phyloP scores from a whole-genome alignment of 164 flowering plant genomes.

The Chloranthus sessilifolius region DNA sequence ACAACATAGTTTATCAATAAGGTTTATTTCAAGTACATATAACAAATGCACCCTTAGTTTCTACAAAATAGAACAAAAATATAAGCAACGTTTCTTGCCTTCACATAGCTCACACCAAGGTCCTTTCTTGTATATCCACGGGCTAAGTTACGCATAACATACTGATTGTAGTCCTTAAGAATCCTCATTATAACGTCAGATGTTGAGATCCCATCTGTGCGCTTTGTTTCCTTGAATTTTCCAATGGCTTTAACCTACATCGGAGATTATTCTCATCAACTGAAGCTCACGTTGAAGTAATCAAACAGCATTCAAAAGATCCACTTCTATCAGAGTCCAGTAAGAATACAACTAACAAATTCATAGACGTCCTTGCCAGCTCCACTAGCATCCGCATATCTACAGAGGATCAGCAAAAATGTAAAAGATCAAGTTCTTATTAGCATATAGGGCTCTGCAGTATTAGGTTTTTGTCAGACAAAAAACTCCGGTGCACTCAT shows the following conservation, averaged over 20 bases:
- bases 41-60: background rate
- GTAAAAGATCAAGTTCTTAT: background rate
- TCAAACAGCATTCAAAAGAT: background rate
- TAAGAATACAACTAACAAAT: conserved; percentile 9
- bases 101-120: conserved; percentile 84
- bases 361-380: conserved; percentile 13
- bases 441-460: background rate
- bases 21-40: background rate
- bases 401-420: background rate
- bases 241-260: conserved; percentile 60
- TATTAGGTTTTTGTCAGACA: no score
- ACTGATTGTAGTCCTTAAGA: conserved; percentile 85
- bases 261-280: background rate
- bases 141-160: conserved; percentile 87
- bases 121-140: conserved; percentile 90
- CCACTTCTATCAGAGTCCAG: background rate
- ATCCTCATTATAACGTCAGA: conserved; percentile 81
- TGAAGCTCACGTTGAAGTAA: background rate
- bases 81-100: conserved; percentile 39
- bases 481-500: no score
- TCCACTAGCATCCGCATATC: conserved; percentile 15
- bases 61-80: background rate
- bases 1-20: background rate
- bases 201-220: conserved; percentile 77
- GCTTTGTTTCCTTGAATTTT: conserved; percentile 66